These are phyloP conservation scores for Trametes coccinea DNA, from an alignment of 768 basidiomycete species.

Conservation along the genomic window DNA sequence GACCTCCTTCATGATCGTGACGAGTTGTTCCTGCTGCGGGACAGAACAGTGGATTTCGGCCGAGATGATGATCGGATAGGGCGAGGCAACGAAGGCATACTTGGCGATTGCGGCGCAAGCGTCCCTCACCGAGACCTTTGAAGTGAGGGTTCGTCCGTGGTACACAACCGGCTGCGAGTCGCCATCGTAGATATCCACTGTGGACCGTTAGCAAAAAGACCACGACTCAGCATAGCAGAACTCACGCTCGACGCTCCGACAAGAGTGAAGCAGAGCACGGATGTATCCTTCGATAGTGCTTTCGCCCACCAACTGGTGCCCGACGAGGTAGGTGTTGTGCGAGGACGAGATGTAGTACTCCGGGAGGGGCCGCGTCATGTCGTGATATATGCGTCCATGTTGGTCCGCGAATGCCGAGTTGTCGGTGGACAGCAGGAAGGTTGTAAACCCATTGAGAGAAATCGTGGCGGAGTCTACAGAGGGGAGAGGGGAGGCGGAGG, in stretches of 20 bases:
- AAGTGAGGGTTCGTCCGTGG: conserved; percentile 88
- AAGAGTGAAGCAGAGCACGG: conserved; percentile 82
- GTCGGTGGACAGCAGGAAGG: conserved; percentile 79
- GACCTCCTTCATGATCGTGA: conserved; percentile 64
- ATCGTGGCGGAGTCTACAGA: conserved; percentile 35
- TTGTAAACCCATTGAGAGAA: conserved; percentile 64
- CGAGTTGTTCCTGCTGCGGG: conserved; percentile 78
- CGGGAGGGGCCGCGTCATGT: conserved; percentile 86
- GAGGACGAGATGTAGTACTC: conserved; percentile 90
- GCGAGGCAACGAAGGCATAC: conserved; percentile 89
- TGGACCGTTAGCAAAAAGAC: not conserved
- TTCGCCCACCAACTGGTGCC: conserved; percentile 82
- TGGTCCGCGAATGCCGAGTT: conserved; percentile 64
- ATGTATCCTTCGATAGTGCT: conserved; percentile 94
- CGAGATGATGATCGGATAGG: conserved; percentile 91
- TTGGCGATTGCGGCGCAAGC: conserved; percentile 81
- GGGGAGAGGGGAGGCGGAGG: not conserved
- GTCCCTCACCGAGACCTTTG: conserved; percentile 77
- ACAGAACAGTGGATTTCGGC: conserved; percentile 88
- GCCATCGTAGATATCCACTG: conserved; percentile 94
- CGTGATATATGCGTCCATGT: conserved; percentile 59
- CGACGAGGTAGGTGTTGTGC: conserved; percentile 91
- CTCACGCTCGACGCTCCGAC: conserved; percentile 92
- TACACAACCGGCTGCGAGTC: conserved; percentile 82
- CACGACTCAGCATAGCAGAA: conserved; percentile 19